Evolutionary conservation across 1,284 basidiomycete genomes (phyloP), one percentile per base, ranked within the genome.

Genomic region (Pyrrhoderma lamaoense): DNA sequence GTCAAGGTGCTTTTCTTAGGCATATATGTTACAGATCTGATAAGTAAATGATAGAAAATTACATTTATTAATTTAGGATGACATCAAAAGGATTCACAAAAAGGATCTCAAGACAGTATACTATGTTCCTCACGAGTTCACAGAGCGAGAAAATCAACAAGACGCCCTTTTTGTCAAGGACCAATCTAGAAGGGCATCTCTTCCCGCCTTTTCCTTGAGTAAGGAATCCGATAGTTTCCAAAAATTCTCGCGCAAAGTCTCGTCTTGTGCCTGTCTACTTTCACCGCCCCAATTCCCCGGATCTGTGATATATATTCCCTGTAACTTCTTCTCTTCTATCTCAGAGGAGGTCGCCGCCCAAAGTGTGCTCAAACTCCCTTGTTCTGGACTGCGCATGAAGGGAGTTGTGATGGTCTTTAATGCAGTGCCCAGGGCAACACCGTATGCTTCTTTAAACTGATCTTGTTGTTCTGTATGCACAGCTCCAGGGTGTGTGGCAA

Each of bases 391-490:
- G 49, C 67, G 65, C 59, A 69, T 68, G 55, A 69, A 64, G 4
- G 68, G 69, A 25, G 63, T 56, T 9, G 62, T 60, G 23, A 66
- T 47, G 25, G 62, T 59, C 54, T 70, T 66, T 46, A 67, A 52
- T 11, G 67, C 57, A 43, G 57, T 61, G 2, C 70, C 71, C 35
- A 66, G 54, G 19, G 68, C 47, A 16, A 59, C 58, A 13, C 69
- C 70, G 57, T 70, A 71, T 7, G 68, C 65, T 25, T 66, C 63
- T 45, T 68, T 65, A 63, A 68, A 67, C 58, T 73, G 67, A 16
- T 69, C 62, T 56, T 74, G 70, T 60, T 73, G 72, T 18, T 65
- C 66, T 35, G 72, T 72, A 57, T 70, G 67, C 42, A 73, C 68
- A 4, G 66, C 66, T 13, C 71, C 70, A 1, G 70, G 68, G 59